Evolutionary conservation across 257 asterid species (phyloP), one percentile per base, ranked within the genome.

Genomic region (Plectranthus barbatus): DNA sequence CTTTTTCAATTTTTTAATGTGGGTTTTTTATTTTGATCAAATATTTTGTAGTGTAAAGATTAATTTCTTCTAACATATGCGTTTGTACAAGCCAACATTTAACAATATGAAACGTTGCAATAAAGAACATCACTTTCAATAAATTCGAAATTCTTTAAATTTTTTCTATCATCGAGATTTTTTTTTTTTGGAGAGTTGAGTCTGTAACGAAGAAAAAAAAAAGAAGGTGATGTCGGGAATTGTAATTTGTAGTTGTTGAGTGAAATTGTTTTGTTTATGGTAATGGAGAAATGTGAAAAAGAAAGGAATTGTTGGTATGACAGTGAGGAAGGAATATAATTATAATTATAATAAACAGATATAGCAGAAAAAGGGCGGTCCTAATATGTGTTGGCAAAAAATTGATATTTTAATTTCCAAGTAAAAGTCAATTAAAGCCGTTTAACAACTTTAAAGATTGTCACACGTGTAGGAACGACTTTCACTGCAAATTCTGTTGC

Each of bases 391-490:
- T 10, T 19, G 50, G 20, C 17, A 45, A 12, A 26, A 45, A 12
- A 26, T 15, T 3, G 36, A 15, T 9, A 3, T 49, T 33, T 26
- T 48, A 63, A 31, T 13, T 37, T 61, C 26, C 7, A 52, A 26
- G 48, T 34, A 52, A 40, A 33, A 69, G 76, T 71, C 81, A 64
- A 72, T 47, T 63, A 50, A 53, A 56, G 75, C 56, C 56, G 46
- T 10, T 66, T 49, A 42, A 71, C 9, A 42, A 12, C 65, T n/a
- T 14, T 55, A 24, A 57, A 18, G 23, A 31, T 63, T 65, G 4
- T 33, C 26, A 60, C 73, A 75, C 76, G 74, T 78, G 74, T 46
- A 41, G n/a, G n/a, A n/a, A n/a, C n/a, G n/a, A n/a, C n/a, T n/a
- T n/a, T n/a, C n/a, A n/a, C n/a, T n/a, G n/a, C n/a, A n/a, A n/a